These are phyloP conservation scores for Jamesozyma spencerorum DNA, from an alignment of 805 yeast species.

Conservation along the genomic window DNA sequence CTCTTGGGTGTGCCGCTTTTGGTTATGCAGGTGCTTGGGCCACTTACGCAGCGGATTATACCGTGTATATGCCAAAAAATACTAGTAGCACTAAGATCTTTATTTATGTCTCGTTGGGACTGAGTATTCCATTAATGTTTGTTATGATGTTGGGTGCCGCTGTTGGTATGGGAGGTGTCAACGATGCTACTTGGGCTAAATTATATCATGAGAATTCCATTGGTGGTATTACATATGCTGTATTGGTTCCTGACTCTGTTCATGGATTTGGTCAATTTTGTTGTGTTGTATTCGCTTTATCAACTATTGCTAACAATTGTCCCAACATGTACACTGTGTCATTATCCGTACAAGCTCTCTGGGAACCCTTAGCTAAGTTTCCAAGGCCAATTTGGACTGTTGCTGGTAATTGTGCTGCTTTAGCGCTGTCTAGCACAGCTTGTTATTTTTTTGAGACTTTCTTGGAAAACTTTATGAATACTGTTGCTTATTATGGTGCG, in stretches of 20 bases:
- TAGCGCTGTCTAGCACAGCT: constrained; percentile 85
- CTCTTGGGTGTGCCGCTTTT: constrained; percentile 74
- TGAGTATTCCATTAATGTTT: constrained; percentile 57
- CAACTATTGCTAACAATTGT: constrained; percentile 82
- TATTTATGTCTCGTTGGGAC: constrained; percentile 51
- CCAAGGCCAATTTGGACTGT: constrained; percentile 82
- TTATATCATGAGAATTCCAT: constrained; percentile 47
- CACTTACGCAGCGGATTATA: constrained; percentile 87
- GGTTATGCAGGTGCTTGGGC: constrained; percentile 96
- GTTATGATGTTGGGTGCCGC: constrained; percentile 81
- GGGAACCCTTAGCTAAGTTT: constrained; percentile 59
- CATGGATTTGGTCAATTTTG: constrained; percentile 87
- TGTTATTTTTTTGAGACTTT: constrained; percentile 62
- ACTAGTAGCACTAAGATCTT: constrained; percentile 53
- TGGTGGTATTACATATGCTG: constrained; percentile 76
- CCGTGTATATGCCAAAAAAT: constrained; percentile 69
- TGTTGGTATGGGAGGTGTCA: constrained; percentile 57
- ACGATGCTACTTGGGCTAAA: constrained; percentile 36
- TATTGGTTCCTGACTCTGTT: constrained; percentile 68
- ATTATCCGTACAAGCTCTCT: constrained; percentile 73
- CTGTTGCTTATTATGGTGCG: constrained; percentile 86
- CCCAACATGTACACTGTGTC: constrained; percentile 91
- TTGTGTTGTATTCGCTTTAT: constrained; percentile 71
- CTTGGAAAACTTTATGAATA: constrained; percentile 78
- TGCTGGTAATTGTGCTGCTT: constrained; percentile 60